Conservation (phyloP, 2,329 filamentous ascomycete species). For the Penicillium digitatum region DNA sequence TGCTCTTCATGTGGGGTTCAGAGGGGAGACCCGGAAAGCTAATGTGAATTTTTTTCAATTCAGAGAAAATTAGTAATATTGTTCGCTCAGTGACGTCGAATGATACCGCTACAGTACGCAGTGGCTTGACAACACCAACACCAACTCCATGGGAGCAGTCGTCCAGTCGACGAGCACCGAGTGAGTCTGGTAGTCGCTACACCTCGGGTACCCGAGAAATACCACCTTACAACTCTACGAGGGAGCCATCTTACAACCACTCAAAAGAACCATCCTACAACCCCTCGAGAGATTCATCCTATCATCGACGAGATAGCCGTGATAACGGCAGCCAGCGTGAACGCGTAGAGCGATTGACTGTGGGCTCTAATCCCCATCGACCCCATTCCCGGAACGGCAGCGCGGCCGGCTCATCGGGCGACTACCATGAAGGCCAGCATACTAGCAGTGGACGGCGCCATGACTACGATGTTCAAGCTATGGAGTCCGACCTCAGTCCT, state of each 20-base stretch:
- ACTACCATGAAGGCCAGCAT: slow-evolving; percentile 73
- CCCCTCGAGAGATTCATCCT: slow-evolving; percentile 12
- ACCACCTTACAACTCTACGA: slow-evolving; percentile 3
- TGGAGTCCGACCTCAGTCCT: slow-evolving; percentile 79
- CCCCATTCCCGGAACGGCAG: slow-evolving; percentile 74
- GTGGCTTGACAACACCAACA: slow-evolving; percentile 57
- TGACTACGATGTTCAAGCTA: slow-evolving; percentile 93
- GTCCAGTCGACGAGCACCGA: slow-evolving; percentile 32
- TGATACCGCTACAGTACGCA: slow-evolving; percentile 54
- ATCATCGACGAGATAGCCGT: slow-evolving; percentile 39
- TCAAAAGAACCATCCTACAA: slow-evolving; percentile 24
- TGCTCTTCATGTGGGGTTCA: slow-evolving; percentile 24
- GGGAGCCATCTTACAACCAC: slow-evolving; percentile 17
- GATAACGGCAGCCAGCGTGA: slow-evolving; percentile 42
- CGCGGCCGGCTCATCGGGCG: slow-evolving; percentile 67
- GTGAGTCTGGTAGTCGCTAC: slow-evolving; percentile 31
- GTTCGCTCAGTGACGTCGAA: slow-evolving; percentile 73
- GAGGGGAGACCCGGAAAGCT: slow-evolving; percentile 4
- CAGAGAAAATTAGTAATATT: slow-evolving; percentile 93
- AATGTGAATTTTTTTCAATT: slow-evolving; percentile 4
- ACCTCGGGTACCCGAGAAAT: slow-evolving; percentile 11
- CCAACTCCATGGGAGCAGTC: slow-evolving; percentile 57
- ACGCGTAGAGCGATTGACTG: slow-evolving; percentile 45
- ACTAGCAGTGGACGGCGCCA: slow-evolving; percentile 67
- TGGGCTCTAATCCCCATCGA: slow-evolving; percentile 33